Conservation (phyloP, 1,139 yeast species). For the Candida gigantensis region DNA sequence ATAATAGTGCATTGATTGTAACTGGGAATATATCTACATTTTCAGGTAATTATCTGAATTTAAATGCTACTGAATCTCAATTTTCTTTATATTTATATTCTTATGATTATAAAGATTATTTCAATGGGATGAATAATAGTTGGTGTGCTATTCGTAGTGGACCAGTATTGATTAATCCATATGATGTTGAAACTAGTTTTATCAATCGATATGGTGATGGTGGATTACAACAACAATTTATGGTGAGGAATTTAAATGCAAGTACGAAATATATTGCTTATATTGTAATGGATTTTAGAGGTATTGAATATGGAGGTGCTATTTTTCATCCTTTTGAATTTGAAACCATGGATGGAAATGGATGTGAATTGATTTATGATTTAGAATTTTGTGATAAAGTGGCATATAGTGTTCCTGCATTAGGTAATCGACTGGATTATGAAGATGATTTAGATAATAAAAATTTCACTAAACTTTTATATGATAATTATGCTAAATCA, state of each 20-base stretch:
- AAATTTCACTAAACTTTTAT: constrained; percentile 35
- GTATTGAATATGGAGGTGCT: constrained; percentile 59
- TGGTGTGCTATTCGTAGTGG: constrained; percentile 72
- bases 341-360: constrained; percentile 53
- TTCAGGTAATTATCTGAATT: constrained; percentile 18
- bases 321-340: constrained; percentile 62
- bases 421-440: constrained; percentile 20
- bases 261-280: constrained; percentile 69
- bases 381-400: constrained; percentile 77
- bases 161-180: constrained; percentile 33
- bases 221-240: constrained; percentile 59
- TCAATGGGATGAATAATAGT: constrained; percentile 52
- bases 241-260: constrained; percentile 58
- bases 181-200: constrained; percentile 34
- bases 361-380: constrained; percentile 75
- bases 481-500: constrained; percentile 62
- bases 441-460: constrained; percentile 14
- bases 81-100: constrained; percentile 52
- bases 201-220: constrained; percentile 54
- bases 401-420: constrained; percentile 85
- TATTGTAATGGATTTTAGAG: constrained; percentile 53
- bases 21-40: constrained; percentile 56
- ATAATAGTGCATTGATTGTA: constrained; percentile 64
- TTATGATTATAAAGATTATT: constrained; percentile 37
- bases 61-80: constrained; percentile 33